A percentile compares a stretch with the other conserved stretches of the same genome.
These are phyloP conservation scores for Trichosanthes cucumerina DNA, from an alignment of 306 rosid genomes.

Conservation along the genomic window DNA sequence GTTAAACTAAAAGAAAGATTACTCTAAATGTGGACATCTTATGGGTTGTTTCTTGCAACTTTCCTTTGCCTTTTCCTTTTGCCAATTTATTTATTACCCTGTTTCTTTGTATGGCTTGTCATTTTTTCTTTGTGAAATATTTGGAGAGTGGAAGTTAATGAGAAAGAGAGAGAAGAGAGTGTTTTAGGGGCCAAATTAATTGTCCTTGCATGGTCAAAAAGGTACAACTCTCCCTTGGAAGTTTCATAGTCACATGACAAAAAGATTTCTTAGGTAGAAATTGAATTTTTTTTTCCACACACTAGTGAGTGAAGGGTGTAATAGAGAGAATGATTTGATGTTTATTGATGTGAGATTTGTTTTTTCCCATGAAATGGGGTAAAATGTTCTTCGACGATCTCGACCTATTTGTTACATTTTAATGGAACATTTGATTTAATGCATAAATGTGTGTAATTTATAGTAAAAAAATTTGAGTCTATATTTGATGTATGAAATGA, in stretches of 20 bases:
- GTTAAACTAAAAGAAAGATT: too few relatives aligned
- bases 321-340: background rate
- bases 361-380: background rate
- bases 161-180: background rate
- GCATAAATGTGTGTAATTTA: background rate
- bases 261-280: background rate
- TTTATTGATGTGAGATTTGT: background rate
- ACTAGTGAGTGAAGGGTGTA: background rate
- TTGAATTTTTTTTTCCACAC: background rate
- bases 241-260: background rate
- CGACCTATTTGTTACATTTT: background rate
- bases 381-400: background rate
- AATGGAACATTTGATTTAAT: background rate
- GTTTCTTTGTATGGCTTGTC: too few relatives aligned
- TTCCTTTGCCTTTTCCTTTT: background rate
- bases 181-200: background rate
- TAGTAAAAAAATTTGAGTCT: background rate
- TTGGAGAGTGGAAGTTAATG: background rate
- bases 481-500: too few relatives aligned
- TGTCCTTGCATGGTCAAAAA: background rate
- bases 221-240: background rate
- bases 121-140: too few relatives aligned
- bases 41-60: background rate
- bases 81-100: background rate
- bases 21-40: background rate